A percentile compares a stretch with the other conserved stretches of the same genome.
Evolutionary conservation across 140 eudicot species (phyloP).

Genomic region (Stevia rebaudiana): DNA sequence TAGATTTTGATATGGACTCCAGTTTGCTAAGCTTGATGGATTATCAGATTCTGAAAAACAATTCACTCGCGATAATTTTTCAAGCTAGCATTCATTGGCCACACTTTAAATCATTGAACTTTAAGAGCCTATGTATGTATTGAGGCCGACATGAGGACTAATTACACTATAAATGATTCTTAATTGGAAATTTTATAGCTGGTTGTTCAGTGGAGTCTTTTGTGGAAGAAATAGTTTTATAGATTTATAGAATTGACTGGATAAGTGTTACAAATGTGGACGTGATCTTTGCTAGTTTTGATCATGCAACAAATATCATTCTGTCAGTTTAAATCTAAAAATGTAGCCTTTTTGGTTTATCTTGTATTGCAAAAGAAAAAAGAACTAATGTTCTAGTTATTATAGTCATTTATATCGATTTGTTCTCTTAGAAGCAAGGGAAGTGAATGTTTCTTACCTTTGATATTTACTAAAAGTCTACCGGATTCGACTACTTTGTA

Average conservation of each 20-base stretch:
- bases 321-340: neutral
- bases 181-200: too few relatives aligned
- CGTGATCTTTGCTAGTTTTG: neutral
- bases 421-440: neutral
- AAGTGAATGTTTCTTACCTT: neutral
- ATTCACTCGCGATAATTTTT: too few relatives aligned
- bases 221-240: slow-evolving; percentile 4
- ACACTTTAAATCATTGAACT: too few relatives aligned
- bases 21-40: too few relatives aligned
- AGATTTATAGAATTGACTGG: neutral
- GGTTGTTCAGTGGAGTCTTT: neutral
- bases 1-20: too few relatives aligned
- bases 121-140: too few relatives aligned
- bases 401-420: neutral
- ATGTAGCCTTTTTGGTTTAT: slow-evolving; percentile 1
- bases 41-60: too few relatives aligned
- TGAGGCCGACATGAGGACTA: too few relatives aligned
- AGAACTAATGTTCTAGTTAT: neutral
- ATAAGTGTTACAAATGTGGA: neutral
- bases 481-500: neutral
- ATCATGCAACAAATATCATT: neutral
- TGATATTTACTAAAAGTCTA: neutral
- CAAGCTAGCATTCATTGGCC: too few relatives aligned
- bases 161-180: too few relatives aligned
- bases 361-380: slow-evolving; percentile 3